Base-by-base conservation (phyloP, 352 stramenopile genomes). In the Phytophthora cactorum region DNA sequence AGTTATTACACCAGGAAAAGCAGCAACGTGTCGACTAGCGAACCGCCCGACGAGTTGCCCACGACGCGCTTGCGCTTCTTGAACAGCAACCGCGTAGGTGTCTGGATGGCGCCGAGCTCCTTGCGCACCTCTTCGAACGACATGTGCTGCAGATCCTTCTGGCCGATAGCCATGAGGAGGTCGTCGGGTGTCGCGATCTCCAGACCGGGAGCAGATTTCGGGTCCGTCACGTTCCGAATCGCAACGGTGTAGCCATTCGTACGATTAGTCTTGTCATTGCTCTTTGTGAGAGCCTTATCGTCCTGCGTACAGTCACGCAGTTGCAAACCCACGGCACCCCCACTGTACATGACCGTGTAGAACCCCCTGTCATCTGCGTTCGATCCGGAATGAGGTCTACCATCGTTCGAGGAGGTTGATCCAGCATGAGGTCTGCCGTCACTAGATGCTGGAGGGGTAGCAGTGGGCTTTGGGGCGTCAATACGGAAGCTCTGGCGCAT, bases 141-240 rank as follows among this genome's bases (percentile, higher is more conserved):
- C 51, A 86, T 52, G 70, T 85, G 76, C 68, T 91, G 81, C 60
- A 93, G 60, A 66, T 93, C 85, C 43, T 65, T 77, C 38, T 72
- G 70, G 29, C 76, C 85, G 41, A 93, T 91, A 29, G 81, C 85
- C 67, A 93, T 88, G 49, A 93, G 79, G 72, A 90, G 64, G 59
- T 93, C 85, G 15, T 83, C 83, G 0, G 73, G 50, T 11, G 60
- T 68, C 47, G 75, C 82, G 43, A 84, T 75, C 46, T 93, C 81
- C 47, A 91, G 66, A 15, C 80, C 81, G 1, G 75, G 70, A 8
- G 81, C 74, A n/a, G 72, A 81, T 11, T 54, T 67, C 6, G 81
- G 56, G 52, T 88, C 72, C 15, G 77, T 88, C 29, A 92, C 74
- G 31, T 78, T 81, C 32, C 82, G 81, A 41, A 93, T 74, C 43